Conservation (phyloP, 345 rosid species). For the Barbarea vulgaris region DNA sequence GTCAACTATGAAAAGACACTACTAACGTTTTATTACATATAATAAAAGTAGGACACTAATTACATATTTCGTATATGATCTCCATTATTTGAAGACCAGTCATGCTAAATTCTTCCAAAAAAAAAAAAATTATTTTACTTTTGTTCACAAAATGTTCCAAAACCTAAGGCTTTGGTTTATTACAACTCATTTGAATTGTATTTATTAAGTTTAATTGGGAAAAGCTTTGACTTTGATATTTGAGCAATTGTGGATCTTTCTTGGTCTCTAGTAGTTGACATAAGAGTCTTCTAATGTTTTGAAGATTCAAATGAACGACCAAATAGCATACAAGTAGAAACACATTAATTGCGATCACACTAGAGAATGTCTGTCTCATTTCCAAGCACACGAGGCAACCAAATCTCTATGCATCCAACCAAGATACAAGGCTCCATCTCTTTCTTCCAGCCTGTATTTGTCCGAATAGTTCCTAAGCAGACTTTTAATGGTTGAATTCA, state of each 20-base stretch:
- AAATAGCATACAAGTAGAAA: conserved; percentile 19
- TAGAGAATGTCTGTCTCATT: conserved; percentile 40
- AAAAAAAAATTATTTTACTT: too few species aligned
- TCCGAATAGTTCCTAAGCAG: conserved; percentile 65
- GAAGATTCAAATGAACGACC: conserved; percentile 19
- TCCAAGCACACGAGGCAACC: conserved; percentile 95
- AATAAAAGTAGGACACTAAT: background rate
- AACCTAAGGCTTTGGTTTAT: background rate
- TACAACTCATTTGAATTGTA: background rate
- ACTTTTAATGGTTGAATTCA: conserved; percentile 69
- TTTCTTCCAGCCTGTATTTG: conserved; percentile 78
- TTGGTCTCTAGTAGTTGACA: conserved; percentile 6
- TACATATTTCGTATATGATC: background rate
- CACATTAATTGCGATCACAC: conserved; percentile 18
- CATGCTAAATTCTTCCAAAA: background rate
- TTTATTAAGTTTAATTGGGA: too few species aligned
- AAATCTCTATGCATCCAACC: conserved; percentile 94
- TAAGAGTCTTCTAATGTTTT: conserved; percentile 11
- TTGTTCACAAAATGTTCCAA: background rate
- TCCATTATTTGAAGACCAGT: background rate
- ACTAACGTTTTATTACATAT: background rate
- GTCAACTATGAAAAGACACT: background rate
- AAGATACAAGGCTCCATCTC: conserved; percentile 78
- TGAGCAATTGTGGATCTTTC: background rate
- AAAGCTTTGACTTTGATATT: background rate